Evolutionary conservation across 306 rosid species (phyloP), one percentile per base, ranked within the genome.

Genomic region (Gastrolobium bilobum): DNA sequence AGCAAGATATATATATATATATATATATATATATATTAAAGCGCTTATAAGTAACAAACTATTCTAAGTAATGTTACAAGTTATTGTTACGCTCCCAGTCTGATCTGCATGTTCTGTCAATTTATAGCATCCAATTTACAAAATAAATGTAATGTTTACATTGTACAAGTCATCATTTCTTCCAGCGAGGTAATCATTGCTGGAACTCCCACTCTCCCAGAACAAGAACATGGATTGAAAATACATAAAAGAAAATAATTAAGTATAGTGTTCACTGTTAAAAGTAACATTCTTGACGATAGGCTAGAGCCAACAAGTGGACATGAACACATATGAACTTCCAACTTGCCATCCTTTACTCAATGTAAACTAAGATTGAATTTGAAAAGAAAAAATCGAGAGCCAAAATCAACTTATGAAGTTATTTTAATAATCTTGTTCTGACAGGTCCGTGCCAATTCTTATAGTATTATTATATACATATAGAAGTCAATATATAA

Each of bases 111-210:
- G 2, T 5, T 37, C 33, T n/a, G 33, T 33, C 10, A 63, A 39
- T 34, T 61, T 35, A 30, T 33, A 7, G 33, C 33, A 63, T 63
- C 69, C 69, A 38, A 38, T 60, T 30, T 37, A 63, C 68, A 38
- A 14, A 38, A 63, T 13, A 39, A 38, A 61, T 61, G 5, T 37
- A 35, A 61, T 38, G 10, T 63, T 63, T 48, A 37, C 29, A 39
- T 37, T n/a, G 2, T n/a, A n/a, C 48, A 38, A 5, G 33, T 63
- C 6, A 20, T 63, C 4, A 63, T 38, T n/a, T 63, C 13, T 6
- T 38, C 38, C 11, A 63, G 3, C 38, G 69, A 63, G 9, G 8
- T 38, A 5, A 35, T 34, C 46, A 14, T 63, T n/a, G 48, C n/a
- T 11, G 50, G 29, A 31, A 14, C 30, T 38, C 69, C 1, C 13